Conservation (phyloP, 1,284 basidiomycete genomes). For the Marasmius tenuissimus region DNA sequence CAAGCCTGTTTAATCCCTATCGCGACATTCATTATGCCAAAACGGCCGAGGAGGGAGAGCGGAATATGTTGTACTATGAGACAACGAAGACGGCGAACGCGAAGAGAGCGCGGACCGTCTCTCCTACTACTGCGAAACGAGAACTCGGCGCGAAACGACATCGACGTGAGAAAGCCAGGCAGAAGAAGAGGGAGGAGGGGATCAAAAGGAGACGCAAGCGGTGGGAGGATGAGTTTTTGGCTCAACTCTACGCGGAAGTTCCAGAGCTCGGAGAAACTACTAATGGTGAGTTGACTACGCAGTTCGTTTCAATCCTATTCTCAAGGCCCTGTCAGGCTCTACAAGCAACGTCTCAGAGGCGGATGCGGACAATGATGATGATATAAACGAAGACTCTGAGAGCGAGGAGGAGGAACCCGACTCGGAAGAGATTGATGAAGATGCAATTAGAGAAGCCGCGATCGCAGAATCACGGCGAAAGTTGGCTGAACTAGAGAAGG, state of each 20-base stretch:
- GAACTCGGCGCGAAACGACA: slow-evolving; percentile 36
- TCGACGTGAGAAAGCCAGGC: slow-evolving; percentile 39
- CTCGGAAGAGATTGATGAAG: slow-evolving; percentile 27
- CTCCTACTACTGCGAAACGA: slow-evolving; percentile 39
- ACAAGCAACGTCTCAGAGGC: background rate
- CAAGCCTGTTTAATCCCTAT: slow-evolving; percentile 28
- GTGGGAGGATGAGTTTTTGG: slow-evolving; percentile 36
- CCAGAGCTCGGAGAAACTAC: slow-evolving; percentile 21
- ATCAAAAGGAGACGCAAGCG: slow-evolving; percentile 35
- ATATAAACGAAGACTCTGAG: slow-evolving; percentile 14
- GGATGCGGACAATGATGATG: slow-evolving; percentile 2
- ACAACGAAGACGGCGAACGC: slow-evolving; percentile 24
- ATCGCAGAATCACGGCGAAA: slow-evolving; percentile 68
- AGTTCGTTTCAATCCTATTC: too few relatives aligned
- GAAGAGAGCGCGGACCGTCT: slow-evolving; percentile 50
- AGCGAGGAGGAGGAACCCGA: slow-evolving; percentile 14
- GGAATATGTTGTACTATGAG: slow-evolving; percentile 31
- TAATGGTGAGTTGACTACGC: background rate
- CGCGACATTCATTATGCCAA: slow-evolving; percentile 29
- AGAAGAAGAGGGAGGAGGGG: slow-evolving; percentile 35
- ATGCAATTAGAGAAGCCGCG: slow-evolving; percentile 39
- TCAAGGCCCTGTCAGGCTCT: too few relatives aligned
- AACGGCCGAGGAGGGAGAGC: slow-evolving; percentile 25
- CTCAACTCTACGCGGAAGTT: slow-evolving; percentile 38
- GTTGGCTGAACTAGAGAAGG: slow-evolving; percentile 65